Conservation (phyloP, 176 grass and related monocot genomes). For the Zoysia pacifica region DNA sequence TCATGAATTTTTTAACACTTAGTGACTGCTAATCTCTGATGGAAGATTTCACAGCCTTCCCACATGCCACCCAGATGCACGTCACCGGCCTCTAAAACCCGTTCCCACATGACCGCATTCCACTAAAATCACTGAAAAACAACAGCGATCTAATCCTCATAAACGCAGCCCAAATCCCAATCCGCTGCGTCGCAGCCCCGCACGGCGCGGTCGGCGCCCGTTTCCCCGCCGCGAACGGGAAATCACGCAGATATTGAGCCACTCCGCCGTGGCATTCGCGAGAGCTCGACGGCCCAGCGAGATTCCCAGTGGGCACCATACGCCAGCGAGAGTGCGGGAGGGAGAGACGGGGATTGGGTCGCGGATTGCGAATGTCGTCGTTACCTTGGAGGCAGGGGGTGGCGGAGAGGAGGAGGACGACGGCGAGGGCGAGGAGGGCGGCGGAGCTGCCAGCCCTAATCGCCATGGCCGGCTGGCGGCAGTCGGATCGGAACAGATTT, state of each 20-base stretch:
- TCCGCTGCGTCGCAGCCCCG: neutral
- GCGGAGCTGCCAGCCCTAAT: constrained; percentile 78
- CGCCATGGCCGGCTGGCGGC: constrained; percentile 63
- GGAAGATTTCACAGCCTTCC: neutral
- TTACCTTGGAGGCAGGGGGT: constrained; percentile 63
- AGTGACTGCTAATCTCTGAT: neutral
- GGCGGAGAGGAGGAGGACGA: constrained; percentile 44
- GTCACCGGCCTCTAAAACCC: neutral
- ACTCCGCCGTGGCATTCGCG: constrained; percentile 19
- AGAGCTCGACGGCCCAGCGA: neutral
- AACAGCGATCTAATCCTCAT: neutral
- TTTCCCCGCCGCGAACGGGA: neutral
- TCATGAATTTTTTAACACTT: neutral
- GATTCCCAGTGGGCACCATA: neutral
- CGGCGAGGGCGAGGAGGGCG: constrained; percentile 42
- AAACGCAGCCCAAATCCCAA: constrained; percentile 1
- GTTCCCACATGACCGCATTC: neutral
- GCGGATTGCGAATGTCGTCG: neutral
- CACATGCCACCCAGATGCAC: neutral
- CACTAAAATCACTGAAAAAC: neutral
- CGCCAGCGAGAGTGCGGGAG: neutral
- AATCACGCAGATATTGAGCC: constrained; percentile 31
- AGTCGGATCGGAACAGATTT: constrained; percentile 45
- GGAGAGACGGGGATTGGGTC: neutral
- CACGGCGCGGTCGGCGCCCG: neutral